Percentiles rank a stretch among this genome's conserved stretches.
These are phyloP conservation scores for Solanum hybrid DNA, from an alignment of 305 asterid genomes.

Conservation along the genomic window DNA sequence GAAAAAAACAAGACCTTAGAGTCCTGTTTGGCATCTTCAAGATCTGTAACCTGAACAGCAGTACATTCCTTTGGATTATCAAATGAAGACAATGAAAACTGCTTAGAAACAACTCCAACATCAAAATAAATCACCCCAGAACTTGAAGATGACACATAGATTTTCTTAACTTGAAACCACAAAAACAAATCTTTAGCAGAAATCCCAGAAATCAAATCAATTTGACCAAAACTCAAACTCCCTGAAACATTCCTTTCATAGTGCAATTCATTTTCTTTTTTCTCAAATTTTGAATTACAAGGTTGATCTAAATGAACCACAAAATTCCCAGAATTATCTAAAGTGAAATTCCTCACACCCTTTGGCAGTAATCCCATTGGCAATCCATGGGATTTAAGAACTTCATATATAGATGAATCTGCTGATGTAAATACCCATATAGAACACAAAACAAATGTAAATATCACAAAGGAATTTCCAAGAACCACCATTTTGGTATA, in stretches of 20 bases:
- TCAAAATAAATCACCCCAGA: conserved; percentile 88
- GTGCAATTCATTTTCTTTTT: conserved; percentile 41
- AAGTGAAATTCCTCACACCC: conserved; percentile 59
- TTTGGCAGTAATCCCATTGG: conserved; percentile 88
- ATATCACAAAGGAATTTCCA: conserved; percentile 7
- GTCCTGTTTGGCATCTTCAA: conserved; percentile 12
- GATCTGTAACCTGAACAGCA: conserved; percentile 45
- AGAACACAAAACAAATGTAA: not conserved
- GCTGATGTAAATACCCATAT: not conserved
- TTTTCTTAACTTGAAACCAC: conserved; percentile 81
- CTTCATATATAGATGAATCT: conserved; percentile 50
- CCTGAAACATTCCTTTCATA: conserved; percentile 65
- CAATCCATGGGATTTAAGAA: conserved; percentile 50
- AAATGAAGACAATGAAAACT: conserved; percentile 71
- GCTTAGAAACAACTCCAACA: conserved; percentile 90
- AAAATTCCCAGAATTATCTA: conserved; percentile 57
- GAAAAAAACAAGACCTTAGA: conserved; percentile 31
- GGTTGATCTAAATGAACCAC: conserved; percentile 65
- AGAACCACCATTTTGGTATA: conserved; percentile 11
- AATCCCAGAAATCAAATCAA: conserved; percentile 65
- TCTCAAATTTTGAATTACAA: conserved; percentile 80
- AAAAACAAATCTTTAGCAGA: conserved; percentile 84
- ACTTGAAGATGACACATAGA: conserved; percentile 73
- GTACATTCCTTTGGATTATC: conserved; percentile 80
- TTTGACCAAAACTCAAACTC: conserved; percentile 44